Conservation (phyloP, 305 asterid genomes). For the Fraxinus ornus region DNA sequence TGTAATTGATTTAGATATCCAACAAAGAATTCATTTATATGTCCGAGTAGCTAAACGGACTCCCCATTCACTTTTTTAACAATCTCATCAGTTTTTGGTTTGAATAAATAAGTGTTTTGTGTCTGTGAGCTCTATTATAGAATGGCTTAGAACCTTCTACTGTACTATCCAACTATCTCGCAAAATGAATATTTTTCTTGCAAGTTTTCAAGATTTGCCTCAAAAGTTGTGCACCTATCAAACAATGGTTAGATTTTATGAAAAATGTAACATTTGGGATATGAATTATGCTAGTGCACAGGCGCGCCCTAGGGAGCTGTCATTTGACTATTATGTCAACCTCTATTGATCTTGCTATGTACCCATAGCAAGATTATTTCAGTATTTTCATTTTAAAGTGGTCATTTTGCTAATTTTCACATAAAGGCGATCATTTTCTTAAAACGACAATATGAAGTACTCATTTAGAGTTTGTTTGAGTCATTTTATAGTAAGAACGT, state of each 20-base stretch:
- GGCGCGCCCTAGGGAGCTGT: too few species aligned
- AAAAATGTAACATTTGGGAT: too few species aligned
- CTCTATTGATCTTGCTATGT: too few species aligned
- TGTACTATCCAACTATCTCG: not conserved
- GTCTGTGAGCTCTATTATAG: not conserved
- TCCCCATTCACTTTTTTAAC: not conserved
- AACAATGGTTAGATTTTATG: not conserved
- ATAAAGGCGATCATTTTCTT: not conserved
- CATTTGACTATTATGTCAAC: too few species aligned
- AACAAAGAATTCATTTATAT: not conserved
- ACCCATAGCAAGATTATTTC: too few species aligned
- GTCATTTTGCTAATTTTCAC: not conserved
- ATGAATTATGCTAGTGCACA: too few species aligned
- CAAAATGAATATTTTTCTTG: not conserved
- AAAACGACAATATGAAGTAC: not conserved
- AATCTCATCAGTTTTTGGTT: not conserved
- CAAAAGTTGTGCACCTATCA: not conserved
- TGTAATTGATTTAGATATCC: not conserved
- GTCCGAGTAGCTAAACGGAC: not conserved
- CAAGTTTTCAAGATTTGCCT: not conserved
- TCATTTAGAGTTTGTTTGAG: not conserved
- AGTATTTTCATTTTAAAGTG: not conserved
- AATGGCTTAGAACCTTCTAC: not conserved
- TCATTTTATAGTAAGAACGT: too few species aligned
- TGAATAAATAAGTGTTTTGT: too few species aligned